Percentiles rank a stretch among this genome's conserved stretches.
Conservation (phyloP, 257 asterid genomes). For the Solanum phureja region DNA sequence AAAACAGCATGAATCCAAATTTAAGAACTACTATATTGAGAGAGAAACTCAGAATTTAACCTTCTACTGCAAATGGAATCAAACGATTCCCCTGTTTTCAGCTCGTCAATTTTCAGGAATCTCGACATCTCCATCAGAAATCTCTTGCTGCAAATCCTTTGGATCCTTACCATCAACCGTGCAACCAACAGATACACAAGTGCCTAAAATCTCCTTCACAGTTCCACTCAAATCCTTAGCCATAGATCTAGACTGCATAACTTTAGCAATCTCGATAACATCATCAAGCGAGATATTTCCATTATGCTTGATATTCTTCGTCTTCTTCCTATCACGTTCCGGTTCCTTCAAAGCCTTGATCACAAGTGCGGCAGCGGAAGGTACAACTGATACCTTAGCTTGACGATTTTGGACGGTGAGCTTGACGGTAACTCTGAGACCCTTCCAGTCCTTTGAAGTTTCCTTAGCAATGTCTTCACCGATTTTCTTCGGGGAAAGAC, state of each 20-base stretch:
- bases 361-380: slow-evolving; percentile 62
- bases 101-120: slow-evolving; percentile 33
- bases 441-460: slow-evolving; percentile 71
- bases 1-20: not conserved
- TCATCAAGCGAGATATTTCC: slow-evolving; percentile 58
- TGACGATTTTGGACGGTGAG: slow-evolving; percentile 63
- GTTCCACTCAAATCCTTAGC: slow-evolving; percentile 63
- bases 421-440: slow-evolving; percentile 57
- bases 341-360: slow-evolving; percentile 77
- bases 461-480: slow-evolving; percentile 71
- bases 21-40: not conserved
- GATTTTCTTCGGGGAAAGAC: slow-evolving; percentile 61
- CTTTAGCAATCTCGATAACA: slow-evolving; percentile 50
- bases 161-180: slow-evolving; percentile 75
- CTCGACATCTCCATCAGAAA: slow-evolving; percentile 51
- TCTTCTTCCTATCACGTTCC: slow-evolving; percentile 60
- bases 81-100: not conserved
- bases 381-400: slow-evolving; percentile 62
- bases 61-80: not conserved
- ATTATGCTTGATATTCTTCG: slow-evolving; percentile 52
- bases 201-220: slow-evolving; percentile 69
- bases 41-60: not conserved
- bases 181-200: slow-evolving; percentile 75
- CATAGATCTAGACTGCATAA: slow-evolving; percentile 54
- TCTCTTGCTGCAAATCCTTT: slow-evolving; percentile 65